A percentile compares a stretch with the other conserved stretches of the same genome.
phyloP scores from a whole-genome alignment of 768 basidiomycete genomes.

The Mycena rebaudengoi region DNA sequence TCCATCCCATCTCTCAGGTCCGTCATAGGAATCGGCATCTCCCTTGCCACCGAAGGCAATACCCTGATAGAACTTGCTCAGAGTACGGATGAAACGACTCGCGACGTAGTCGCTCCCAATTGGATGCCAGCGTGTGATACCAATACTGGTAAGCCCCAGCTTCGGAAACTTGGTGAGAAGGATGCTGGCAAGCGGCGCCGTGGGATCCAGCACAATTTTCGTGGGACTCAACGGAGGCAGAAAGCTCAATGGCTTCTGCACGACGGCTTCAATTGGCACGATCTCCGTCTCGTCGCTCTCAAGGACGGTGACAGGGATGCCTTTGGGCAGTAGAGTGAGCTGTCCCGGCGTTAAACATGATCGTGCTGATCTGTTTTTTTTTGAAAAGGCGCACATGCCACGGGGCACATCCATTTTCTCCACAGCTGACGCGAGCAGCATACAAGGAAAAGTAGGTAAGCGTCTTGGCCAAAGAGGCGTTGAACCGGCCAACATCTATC shows the following conservation, averaged over 20 bases:
- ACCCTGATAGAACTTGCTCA: slow-evolving; percentile 4
- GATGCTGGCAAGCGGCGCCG: slow-evolving; percentile 6
- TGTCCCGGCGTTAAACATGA: neutral
- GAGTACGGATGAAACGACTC: slow-evolving; percentile 11
- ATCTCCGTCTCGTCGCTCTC: neutral
- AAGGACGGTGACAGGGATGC: slow-evolving; percentile 9
- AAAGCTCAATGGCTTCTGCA: slow-evolving; percentile 13
- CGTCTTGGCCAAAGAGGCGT: neutral
- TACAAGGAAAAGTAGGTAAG: slow-evolving; percentile 9
- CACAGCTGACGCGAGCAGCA: slow-evolving; percentile 10
- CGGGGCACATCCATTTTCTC: neutral
- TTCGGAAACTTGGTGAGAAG: slow-evolving; percentile 12
- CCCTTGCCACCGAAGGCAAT: neutral
- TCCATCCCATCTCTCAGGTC: no score
- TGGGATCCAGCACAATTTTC: slow-evolving; percentile 3
- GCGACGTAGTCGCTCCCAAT: slow-evolving; percentile 20
- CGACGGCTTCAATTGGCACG: slow-evolving; percentile 10
- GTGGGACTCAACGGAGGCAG: slow-evolving; percentile 1
- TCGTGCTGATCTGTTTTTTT: neutral
- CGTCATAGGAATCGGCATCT: no score
- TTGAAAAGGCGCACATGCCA: neutral
- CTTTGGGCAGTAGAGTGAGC: slow-evolving; percentile 9
- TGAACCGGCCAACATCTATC: slow-evolving; percentile 3
- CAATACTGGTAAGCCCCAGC: slow-evolving; percentile 4
- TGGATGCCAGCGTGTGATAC: slow-evolving; percentile 16